phyloP scores from a whole-genome alignment of 345 rosid genomes.

The Dipteronia dyeriana region DNA sequence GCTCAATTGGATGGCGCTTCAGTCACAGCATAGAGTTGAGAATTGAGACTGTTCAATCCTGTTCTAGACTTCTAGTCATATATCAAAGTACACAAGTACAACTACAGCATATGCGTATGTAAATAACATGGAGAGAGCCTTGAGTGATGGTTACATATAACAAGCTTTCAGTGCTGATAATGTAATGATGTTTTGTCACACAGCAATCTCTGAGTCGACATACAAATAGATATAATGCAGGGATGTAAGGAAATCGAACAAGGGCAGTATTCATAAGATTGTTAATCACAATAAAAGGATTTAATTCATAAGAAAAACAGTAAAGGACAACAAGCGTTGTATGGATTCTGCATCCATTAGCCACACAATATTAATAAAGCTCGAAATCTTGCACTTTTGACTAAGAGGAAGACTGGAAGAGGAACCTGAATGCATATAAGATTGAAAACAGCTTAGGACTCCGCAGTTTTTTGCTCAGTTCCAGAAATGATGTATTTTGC shows the following conservation, averaged over 20 bases:
- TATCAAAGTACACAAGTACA: neutral
- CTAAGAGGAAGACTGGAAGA: neutral
- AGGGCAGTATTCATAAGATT: neutral
- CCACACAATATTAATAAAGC: neutral
- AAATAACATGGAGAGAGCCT: constrained; percentile 17
- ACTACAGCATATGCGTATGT: neutral
- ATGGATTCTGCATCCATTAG: constrained; percentile 3
- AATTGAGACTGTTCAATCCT: constrained; percentile 28
- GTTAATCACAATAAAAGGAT: neutral
- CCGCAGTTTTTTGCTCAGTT: constrained; percentile 23
- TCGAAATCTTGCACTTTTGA: neutral
- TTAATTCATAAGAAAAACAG: too few species aligned
- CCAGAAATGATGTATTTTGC: constrained; percentile 49
- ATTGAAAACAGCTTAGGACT: constrained; percentile 19
- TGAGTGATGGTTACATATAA: neutral
- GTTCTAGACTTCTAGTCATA: constrained; percentile 4
- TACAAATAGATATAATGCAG: constrained; percentile 10
- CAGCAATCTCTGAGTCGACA: constrained; percentile 6
- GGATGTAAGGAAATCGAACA: neutral
- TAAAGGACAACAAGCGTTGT: neutral
- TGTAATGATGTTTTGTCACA: too few species aligned
- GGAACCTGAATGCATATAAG: neutral
- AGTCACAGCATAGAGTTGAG: constrained; percentile 54
- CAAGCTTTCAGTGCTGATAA: too few species aligned
- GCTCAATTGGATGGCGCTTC: constrained; percentile 59